Conservation (phyloP, 1,284 basidiomycete species). For the Athelia sp. region DNA sequence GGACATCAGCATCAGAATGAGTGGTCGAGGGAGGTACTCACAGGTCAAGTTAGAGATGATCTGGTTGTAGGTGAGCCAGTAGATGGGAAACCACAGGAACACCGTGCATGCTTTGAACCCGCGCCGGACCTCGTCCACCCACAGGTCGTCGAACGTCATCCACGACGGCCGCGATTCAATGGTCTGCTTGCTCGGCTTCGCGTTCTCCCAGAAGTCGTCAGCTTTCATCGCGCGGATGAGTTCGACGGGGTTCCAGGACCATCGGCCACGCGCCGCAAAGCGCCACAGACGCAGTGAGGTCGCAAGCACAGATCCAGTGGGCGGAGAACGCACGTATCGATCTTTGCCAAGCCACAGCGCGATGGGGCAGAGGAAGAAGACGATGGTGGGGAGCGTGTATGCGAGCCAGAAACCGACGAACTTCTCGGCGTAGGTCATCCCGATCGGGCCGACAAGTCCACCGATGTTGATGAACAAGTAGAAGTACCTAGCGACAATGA, state of each 20-base stretch:
- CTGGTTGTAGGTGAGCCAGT: constrained; percentile 74
- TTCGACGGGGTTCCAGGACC: constrained; percentile 52
- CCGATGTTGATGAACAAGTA: constrained; percentile 81
- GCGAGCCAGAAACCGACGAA: constrained; percentile 72
- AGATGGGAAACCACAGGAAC: constrained; percentile 75
- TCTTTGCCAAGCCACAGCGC: constrained; percentile 66
- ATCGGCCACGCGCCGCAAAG: constrained; percentile 47
- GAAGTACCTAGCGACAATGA: too few species aligned
- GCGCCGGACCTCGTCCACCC: constrained; percentile 81
- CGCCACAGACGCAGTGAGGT: constrained; percentile 45
- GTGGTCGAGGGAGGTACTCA: not conserved
- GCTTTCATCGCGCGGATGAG: constrained; percentile 46
- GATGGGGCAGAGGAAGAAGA: constrained; percentile 68
- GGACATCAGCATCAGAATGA: too few species aligned
- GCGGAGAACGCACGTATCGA: constrained; percentile 64
- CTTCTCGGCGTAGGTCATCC: constrained; percentile 71
- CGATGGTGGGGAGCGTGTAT: constrained; percentile 60
- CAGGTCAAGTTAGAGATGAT: constrained; percentile 75
- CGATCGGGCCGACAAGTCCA: constrained; percentile 64
- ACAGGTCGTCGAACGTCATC: constrained; percentile 75
- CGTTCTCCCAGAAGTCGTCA: constrained; percentile 75
- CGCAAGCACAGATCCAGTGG: constrained; percentile 72
- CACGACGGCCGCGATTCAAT: constrained; percentile 44
- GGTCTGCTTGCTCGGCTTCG: constrained; percentile 57
- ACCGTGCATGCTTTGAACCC: constrained; percentile 84